Percentiles rank a stretch among this genome's conserved stretches.
Conservation (phyloP, 2,329 filamentous ascomycete species). For the Pseudodiploospora longispora region DNA sequence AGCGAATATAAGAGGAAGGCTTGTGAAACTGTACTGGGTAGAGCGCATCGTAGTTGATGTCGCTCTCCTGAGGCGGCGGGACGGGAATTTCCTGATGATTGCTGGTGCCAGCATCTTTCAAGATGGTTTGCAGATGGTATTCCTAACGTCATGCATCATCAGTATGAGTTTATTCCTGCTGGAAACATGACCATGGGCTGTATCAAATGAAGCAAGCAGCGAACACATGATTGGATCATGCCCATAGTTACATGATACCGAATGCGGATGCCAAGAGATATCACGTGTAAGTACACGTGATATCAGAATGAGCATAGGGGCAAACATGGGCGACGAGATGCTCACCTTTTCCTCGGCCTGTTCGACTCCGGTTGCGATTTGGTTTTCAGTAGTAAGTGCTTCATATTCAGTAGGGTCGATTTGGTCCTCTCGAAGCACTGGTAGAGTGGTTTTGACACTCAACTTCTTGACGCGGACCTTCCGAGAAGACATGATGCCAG, state of each 20-base stretch:
- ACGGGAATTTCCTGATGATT: constrained; percentile 57
- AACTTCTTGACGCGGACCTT: constrained; percentile 84
- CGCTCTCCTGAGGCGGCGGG: constrained; percentile 54
- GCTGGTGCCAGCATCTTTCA: constrained; percentile 47
- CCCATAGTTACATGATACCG: constrained; percentile 1
- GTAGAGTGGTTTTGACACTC: constrained; percentile 80
- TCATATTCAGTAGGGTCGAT: constrained; percentile 84
- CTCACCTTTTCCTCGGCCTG: constrained; percentile 95
- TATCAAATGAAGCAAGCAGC: too few relatives aligned
- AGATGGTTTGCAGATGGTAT: constrained; percentile 86
- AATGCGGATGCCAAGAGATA: constrained; percentile 15
- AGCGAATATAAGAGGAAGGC: constrained; percentile 90
- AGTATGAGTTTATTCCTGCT: neutral
- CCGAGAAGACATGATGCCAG: constrained; percentile 51
- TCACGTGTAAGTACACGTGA: constrained; percentile 46
- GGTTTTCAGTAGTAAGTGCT: constrained; percentile 69
- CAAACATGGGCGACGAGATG: constrained; percentile 25
- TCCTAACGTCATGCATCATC: constrained; percentile 48
- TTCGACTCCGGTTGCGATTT: constrained; percentile 95
- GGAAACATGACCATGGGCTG: constrained; percentile 18
- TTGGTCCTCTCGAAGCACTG: constrained; percentile 81
- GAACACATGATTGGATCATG: too few relatives aligned
- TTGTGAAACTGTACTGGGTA: constrained; percentile 75
- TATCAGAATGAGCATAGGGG: constrained; percentile 24
- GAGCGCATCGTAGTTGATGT: constrained; percentile 78